Base-by-base conservation (phyloP, 371 early-diverging fungal genomes). In the Mortierella sp. region DNA sequence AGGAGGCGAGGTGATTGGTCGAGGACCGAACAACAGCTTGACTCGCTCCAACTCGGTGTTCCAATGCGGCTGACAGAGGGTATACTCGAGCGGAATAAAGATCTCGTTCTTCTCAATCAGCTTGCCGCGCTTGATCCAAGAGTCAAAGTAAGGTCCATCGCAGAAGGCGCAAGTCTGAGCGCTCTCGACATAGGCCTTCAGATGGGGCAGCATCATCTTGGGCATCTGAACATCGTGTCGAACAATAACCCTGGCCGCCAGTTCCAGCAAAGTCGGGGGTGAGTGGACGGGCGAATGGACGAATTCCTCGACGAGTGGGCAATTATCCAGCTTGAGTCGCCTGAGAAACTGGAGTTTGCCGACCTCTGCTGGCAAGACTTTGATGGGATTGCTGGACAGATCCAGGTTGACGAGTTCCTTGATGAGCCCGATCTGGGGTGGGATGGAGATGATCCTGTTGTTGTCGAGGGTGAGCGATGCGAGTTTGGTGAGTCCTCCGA, bases 71-170 rank as follows among this genome's bases (percentile, higher is more conserved):
- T 88, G 79, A 76, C 96, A 96, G 39, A 96, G 85, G 8, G 89
- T 87, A 74, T 94, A 94, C 83, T 94, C 94, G 5, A 94, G 80
- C 0, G 95, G 94, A 22, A 94, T 87, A 10, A 87, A 85, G 24
- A 84, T 71, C 3, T 90, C 90, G 26, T 87, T 87, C 61, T 93
- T 91, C 70, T 92, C 92, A 40, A 95, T 89, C 29, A 93, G 86
- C 50, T 93, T 86, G 40, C 90, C 87, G 4, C 95, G 89, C 14
- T 85, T 87, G 16, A 90, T 89, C 80, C 70, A 92, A 0, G 87
- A 85, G n/a, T 95, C 93, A 85, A 97, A 96, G 73, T 91, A 95
- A 10, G 98, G 97, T 0, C 97, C 97, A 24, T 88, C 87, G 80
- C 98, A 98, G 85, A 93, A 95, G 9, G 95, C 88, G 85, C 98